Percentiles rank a stretch among this genome's conserved stretches.
phyloP scores from a whole-genome alignment of 2,329 filamentous ascomycete species.

The Colletotrichum paranaense region DNA sequence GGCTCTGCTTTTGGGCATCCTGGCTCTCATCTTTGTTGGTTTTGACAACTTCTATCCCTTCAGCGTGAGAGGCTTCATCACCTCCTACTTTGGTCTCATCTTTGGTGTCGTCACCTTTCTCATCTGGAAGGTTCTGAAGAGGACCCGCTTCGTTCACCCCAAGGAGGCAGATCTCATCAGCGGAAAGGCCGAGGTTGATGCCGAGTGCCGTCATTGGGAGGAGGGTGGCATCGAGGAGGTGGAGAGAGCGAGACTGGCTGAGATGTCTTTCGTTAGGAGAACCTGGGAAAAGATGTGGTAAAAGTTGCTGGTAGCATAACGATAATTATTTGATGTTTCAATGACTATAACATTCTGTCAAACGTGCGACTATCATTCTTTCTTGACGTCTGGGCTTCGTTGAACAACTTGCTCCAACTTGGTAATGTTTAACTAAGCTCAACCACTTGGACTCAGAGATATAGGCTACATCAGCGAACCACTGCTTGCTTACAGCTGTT shows the following conservation, averaged over 20 bases:
- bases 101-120: slow-evolving; percentile 69
- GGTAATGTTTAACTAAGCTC: too few species aligned
- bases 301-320: neutral
- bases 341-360: neutral
- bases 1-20: slow-evolving; percentile 56
- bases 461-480: too few species aligned
- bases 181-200: slow-evolving; percentile 74
- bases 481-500: too few species aligned
- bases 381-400: neutral
- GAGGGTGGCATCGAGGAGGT: slow-evolving; percentile 59
- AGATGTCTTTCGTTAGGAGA: slow-evolving; percentile 49
- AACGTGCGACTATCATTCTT: neutral
- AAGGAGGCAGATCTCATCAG: slow-evolving; percentile 71
- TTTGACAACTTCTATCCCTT: slow-evolving; percentile 66
- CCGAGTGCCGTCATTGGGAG: slow-evolving; percentile 58
- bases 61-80: slow-evolving; percentile 59
- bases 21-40: slow-evolving; percentile 66
- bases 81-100: slow-evolving; percentile 64
- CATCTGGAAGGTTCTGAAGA: slow-evolving; percentile 74
- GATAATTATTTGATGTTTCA: slow-evolving; percentile 9
- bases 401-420: too few species aligned
- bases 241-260: slow-evolving; percentile 48
- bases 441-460: too few species aligned
- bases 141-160: slow-evolving; percentile 66
- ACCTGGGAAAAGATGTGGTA: slow-evolving; percentile 55